These are phyloP conservation scores for Pseudogymnoascus sp. DNA, from an alignment of 2,329 filamentous ascomycete species.

Conservation along the genomic window DNA sequence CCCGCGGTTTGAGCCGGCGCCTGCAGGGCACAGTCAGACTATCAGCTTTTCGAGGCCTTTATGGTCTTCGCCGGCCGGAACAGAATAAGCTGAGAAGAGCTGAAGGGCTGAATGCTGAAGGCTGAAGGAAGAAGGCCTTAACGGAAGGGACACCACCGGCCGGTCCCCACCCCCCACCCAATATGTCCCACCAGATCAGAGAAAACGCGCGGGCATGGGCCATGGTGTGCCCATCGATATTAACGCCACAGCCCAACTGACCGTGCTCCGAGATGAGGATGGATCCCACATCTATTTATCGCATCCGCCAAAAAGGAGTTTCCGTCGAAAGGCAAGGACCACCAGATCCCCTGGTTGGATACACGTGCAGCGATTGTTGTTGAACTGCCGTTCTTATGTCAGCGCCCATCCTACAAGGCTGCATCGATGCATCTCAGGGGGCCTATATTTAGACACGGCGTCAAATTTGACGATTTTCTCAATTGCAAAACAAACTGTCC, in stretches of 20 bases:
- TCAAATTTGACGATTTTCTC: neutral
- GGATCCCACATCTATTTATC: slow-evolving; percentile 5
- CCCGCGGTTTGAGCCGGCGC: neutral
- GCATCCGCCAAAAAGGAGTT: neutral
- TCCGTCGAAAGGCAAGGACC: neutral
- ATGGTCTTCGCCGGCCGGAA: neutral
- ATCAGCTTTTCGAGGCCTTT: neutral
- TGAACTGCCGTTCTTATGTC: slow-evolving; percentile 7
- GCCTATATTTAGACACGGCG: neutral
- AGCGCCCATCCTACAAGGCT: slow-evolving; percentile 2
- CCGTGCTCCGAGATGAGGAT: slow-evolving; percentile 3
- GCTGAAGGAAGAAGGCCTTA: neutral
- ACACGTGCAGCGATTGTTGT: neutral
- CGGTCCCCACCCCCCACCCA: neutral
- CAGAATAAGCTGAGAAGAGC: slow-evolving; percentile 1
- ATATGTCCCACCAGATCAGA: slow-evolving; percentile 6
- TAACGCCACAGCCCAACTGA: slow-evolving; percentile 5
- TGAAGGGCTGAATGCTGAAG: neutral
- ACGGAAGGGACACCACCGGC: neutral
- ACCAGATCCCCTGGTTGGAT: slow-evolving; percentile 5
- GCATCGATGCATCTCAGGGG: neutral
- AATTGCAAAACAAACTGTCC: neutral
- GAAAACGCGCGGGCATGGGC: neutral
- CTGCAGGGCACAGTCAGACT: slow-evolving; percentile 1
- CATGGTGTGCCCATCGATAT: slow-evolving; percentile 3